A percentile compares a stretch with the other conserved stretches of the same genome.
Conservation (phyloP, 768 basidiomycete genomes). For the Strobilomyces confusus region DNA sequence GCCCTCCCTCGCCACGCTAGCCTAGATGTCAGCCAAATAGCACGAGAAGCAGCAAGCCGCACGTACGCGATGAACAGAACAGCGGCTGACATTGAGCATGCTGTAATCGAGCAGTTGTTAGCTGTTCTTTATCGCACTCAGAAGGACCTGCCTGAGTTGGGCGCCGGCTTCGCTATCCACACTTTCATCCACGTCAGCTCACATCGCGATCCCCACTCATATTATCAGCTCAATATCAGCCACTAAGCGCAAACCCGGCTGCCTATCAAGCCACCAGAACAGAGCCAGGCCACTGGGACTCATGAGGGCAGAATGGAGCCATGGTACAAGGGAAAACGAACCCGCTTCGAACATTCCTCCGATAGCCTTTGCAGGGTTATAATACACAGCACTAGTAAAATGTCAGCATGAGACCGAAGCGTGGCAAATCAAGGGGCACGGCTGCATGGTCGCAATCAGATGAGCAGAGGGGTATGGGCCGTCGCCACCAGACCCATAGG, state of each 20-base stretch:
- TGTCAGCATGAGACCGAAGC: slow-evolving; percentile 1
- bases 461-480: slow-evolving; percentile 78
- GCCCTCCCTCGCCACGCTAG: slow-evolving; percentile 84
- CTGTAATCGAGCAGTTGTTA: slow-evolving; percentile 32
- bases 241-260: slow-evolving; percentile 66
- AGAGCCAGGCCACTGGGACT: slow-evolving; percentile 73
- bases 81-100: slow-evolving; percentile 82
- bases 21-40: slow-evolving; percentile 1
- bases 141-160: slow-evolving; percentile 66
- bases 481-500: slow-evolving; percentile 42
- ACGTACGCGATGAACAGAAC: slow-evolving; percentile 79
- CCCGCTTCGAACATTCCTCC: slow-evolving; percentile 94
- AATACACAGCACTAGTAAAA: slow-evolving; percentile 67
- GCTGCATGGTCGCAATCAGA: slow-evolving; percentile 87
- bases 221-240: slow-evolving; percentile 70
- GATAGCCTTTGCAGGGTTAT: slow-evolving; percentile 88
- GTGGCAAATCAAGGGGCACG: not conserved
- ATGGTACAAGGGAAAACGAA: slow-evolving; percentile 67
- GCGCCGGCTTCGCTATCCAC: slow-evolving; percentile 85
- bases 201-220: slow-evolving; percentile 85
- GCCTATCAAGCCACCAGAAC: slow-evolving; percentile 75
- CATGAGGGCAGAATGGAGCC: slow-evolving; percentile 67
- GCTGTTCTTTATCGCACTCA: not conserved
- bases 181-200: slow-evolving; percentile 88
- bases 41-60: not conserved